Percentiles rank a stretch among this genome's conserved stretches.
Evolutionary conservation across 2,329 filamentous ascomycete genomes (phyloP).

Genomic region (Ascomycota sp.): DNA sequence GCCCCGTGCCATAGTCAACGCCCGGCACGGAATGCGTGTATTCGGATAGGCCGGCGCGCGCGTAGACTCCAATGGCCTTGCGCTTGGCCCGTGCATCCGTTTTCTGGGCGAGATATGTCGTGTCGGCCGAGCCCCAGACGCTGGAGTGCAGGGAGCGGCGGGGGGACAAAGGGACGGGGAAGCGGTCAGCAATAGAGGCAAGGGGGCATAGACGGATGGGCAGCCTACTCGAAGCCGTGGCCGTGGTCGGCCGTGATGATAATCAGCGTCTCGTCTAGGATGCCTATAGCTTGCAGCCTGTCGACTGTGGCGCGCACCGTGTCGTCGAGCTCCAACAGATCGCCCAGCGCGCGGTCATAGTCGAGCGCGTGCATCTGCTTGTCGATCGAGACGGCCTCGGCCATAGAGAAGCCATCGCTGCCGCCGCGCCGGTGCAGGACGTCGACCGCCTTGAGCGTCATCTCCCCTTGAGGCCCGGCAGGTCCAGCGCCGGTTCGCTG

Average conservation of each 20-base stretch:
- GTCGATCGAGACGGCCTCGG: slow-evolving; percentile 67
- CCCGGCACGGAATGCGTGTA: slow-evolving; percentile 37
- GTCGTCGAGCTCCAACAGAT: slow-evolving; percentile 71
- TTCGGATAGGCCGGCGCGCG: slow-evolving; percentile 52
- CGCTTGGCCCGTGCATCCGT: slow-evolving; percentile 51
- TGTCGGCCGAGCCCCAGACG: slow-evolving; percentile 67
- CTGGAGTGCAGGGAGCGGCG: slow-evolving; percentile 5
- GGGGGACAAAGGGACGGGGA: background rate
- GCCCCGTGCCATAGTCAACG: slow-evolving; percentile 50
- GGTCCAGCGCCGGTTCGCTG: slow-evolving; percentile 43
- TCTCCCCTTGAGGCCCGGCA: slow-evolving; percentile 73
- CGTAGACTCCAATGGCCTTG: slow-evolving; percentile 52
- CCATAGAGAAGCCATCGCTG: slow-evolving; percentile 69
- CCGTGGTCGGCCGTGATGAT: slow-evolving; percentile 76
- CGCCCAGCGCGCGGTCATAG: slow-evolving; percentile 69
- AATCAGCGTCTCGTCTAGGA: slow-evolving; percentile 57
- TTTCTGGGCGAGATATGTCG: slow-evolving; percentile 50
- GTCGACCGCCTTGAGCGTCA: slow-evolving; percentile 74
- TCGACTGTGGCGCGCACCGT: slow-evolving; percentile 56
- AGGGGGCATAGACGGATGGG: too few species aligned
- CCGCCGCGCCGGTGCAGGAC: slow-evolving; percentile 47
- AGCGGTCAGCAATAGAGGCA: background rate
- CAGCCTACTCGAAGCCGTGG: slow-evolving; percentile 53
- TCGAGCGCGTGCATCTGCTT: slow-evolving; percentile 80
- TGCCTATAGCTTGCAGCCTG: slow-evolving; percentile 43